These are phyloP conservation scores for Russula abietina DNA, from an alignment of 768 basidiomycete species.

Conservation along the genomic window DNA sequence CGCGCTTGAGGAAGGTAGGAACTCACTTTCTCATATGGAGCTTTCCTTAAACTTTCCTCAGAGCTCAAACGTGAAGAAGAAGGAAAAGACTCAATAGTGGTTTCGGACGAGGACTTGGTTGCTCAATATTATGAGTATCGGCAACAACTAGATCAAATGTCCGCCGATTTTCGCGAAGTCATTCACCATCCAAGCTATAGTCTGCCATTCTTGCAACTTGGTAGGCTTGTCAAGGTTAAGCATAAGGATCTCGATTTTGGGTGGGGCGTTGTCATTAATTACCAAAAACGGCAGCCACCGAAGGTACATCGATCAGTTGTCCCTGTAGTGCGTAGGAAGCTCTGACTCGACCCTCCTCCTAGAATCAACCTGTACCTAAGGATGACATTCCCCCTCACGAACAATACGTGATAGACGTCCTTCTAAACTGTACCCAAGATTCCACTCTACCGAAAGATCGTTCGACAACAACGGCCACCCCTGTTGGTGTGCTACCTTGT, in stretches of 20 bases:
- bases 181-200: slow-evolving; percentile 93
- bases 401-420: slow-evolving; percentile 89
- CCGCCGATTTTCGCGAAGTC: slow-evolving; percentile 82
- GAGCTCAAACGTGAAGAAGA: slow-evolving; percentile 75
- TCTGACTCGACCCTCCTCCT: slow-evolving; percentile 1
- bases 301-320: slow-evolving; percentile 46
- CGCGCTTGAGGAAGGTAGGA: slow-evolving; percentile 65
- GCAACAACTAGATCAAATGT: slow-evolving; percentile 89
- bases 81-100: slow-evolving; percentile 51
- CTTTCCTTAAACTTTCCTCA: slow-evolving; percentile 30
- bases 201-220: slow-evolving; percentile 89
- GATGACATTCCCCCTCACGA: slow-evolving; percentile 78
- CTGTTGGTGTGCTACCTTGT: slow-evolving; percentile 73
- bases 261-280: slow-evolving; percentile 94
- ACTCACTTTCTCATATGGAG: neutral
- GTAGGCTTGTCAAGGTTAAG: slow-evolving; percentile 87
- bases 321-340: neutral
- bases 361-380: slow-evolving; percentile 64
- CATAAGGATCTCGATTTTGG: slow-evolving; percentile 87
- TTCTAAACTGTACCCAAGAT: slow-evolving; percentile 71
- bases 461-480: slow-evolving; percentile 47
- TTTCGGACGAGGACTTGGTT: slow-evolving; percentile 79
- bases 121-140: slow-evolving; percentile 89
- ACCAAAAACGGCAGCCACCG: slow-evolving; percentile 76
- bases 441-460: slow-evolving; percentile 55